Conservation (phyloP, 1,284 basidiomycete species). For the Flammula alnicola region DNA sequence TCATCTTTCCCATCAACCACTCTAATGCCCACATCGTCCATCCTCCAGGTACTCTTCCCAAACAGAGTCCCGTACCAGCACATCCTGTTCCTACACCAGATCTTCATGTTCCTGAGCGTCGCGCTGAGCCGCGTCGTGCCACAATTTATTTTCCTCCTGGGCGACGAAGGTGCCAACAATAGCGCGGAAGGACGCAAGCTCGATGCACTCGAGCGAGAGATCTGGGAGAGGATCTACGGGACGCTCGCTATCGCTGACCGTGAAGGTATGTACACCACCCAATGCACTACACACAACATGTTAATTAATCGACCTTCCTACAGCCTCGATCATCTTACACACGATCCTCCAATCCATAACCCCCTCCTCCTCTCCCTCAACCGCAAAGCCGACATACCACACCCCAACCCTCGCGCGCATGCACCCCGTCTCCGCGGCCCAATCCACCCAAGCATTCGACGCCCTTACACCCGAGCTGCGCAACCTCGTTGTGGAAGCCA, state of each 20-base stretch:
- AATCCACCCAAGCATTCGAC: slow-evolving; percentile 37
- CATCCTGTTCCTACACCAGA: slow-evolving; percentile 73
- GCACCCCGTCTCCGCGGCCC: slow-evolving; percentile 32
- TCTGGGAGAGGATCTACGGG: slow-evolving; percentile 42
- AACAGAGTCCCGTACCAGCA: slow-evolving; percentile 73
- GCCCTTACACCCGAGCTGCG: slow-evolving; percentile 60
- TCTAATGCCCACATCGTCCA: slow-evolving; percentile 30
- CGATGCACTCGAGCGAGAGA: slow-evolving; percentile 32
- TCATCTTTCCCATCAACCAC: slow-evolving; percentile 21
- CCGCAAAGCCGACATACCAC: slow-evolving; percentile 24
- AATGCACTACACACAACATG: slow-evolving; percentile 5
- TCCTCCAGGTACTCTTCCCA: slow-evolving; percentile 63
- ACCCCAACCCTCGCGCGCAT: slow-evolving; percentile 35
- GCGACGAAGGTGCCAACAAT: slow-evolving; percentile 35
- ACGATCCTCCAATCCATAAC: slow-evolving; percentile 45
- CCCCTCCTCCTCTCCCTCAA: slow-evolving; percentile 13
- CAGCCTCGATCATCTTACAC: slow-evolving; percentile 44
- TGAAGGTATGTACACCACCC: slow-evolving; percentile 42
- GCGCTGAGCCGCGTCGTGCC: slow-evolving; percentile 72
- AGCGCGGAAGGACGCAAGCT: slow-evolving; percentile 25
- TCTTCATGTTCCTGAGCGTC: slow-evolving; percentile 74
- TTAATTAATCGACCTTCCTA: slow-evolving; percentile 9
- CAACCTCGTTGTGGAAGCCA: slow-evolving; percentile 64
- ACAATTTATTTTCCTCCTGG: slow-evolving; percentile 50
- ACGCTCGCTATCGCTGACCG: slow-evolving; percentile 46